Conservation (phyloP, 306 rosid genomes). For the Dalbergia cochinchinensis region DNA sequence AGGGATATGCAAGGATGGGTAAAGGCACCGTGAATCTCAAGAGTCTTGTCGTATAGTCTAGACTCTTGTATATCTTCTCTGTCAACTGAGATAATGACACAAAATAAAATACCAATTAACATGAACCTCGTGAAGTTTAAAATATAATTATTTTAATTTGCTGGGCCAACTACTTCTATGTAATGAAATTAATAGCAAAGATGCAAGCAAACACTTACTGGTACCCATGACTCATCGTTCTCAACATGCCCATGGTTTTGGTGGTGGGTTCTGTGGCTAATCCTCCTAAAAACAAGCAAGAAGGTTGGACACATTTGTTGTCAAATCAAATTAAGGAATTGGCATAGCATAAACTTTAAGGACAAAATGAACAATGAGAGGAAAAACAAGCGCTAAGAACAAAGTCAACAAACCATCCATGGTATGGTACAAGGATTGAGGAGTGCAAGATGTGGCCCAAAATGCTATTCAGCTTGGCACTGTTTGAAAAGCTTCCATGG, state of each 20-base stretch:
- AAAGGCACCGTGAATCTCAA: constrained; percentile 74
- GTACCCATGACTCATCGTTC: constrained; percentile 89
- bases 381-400: not conserved
- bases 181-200: not conserved
- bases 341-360: not conserved
- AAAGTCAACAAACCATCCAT: constrained; percentile 89
- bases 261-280: constrained; percentile 84
- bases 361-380: not conserved
- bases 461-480: constrained; percentile 52
- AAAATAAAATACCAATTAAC: not conserved
- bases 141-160: no score
- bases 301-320: not conserved
- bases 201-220: constrained; percentile 54
- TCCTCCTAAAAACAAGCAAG: constrained; percentile 58
- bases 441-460: constrained; percentile 82
- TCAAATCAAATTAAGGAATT: not conserved
- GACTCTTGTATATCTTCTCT: constrained; percentile 64
- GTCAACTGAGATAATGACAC: constrained; percentile 54
- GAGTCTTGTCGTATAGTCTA: constrained; percentile 46
- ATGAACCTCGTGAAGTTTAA: constrained; percentile 1
- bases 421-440: constrained; percentile 75
- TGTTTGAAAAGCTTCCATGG: constrained; percentile 89
- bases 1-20: constrained; percentile 74
- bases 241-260: constrained; percentile 88
- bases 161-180: not conserved